Conservation (phyloP, 441 rosid species). For the Pelargonium citronellum region DNA sequence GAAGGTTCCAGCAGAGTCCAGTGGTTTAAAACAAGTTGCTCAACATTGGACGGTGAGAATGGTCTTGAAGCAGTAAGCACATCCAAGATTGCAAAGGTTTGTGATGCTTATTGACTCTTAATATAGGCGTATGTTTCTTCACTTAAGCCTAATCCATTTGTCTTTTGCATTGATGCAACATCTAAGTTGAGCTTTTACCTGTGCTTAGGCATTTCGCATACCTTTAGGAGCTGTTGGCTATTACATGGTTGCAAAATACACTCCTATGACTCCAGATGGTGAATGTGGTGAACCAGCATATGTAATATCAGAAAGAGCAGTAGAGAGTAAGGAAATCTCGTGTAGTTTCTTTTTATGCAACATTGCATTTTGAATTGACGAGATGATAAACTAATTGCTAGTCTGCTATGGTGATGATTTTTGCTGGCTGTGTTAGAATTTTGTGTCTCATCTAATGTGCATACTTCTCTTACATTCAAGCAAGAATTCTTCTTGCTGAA, state of each 20-base stretch:
- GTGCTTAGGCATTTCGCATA: constrained; percentile 78
- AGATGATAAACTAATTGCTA: background rate
- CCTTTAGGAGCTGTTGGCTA: constrained; percentile 93
- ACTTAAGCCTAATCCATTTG: background rate
- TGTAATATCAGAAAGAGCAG: constrained; percentile 63
- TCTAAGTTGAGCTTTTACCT: constrained; percentile 30
- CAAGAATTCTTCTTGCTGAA: background rate
- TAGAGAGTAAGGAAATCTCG: constrained; percentile 61
- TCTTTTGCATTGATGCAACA: constrained; percentile 14
- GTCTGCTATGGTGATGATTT: background rate
- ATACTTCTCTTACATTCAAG: background rate
- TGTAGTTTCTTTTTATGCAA: constrained; percentile 7
- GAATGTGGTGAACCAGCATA: constrained; percentile 84
- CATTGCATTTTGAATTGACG: background rate
- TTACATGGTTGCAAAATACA: constrained; percentile 75
- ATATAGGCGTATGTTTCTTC: background rate
- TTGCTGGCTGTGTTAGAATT: background rate
- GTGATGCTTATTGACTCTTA: constrained; percentile 12
- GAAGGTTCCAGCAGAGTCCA: constrained; percentile 97
- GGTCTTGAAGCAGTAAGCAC: constrained; percentile 80
- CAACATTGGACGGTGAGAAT: constrained; percentile 48
- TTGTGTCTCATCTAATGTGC: background rate
- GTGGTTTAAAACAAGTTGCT: constrained; percentile 76
- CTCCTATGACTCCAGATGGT: constrained; percentile 85
- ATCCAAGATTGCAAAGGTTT: constrained; percentile 86